phyloP scores from a whole-genome alignment of 352 stramenopile species.

The Phytopythium montanum region DNA sequence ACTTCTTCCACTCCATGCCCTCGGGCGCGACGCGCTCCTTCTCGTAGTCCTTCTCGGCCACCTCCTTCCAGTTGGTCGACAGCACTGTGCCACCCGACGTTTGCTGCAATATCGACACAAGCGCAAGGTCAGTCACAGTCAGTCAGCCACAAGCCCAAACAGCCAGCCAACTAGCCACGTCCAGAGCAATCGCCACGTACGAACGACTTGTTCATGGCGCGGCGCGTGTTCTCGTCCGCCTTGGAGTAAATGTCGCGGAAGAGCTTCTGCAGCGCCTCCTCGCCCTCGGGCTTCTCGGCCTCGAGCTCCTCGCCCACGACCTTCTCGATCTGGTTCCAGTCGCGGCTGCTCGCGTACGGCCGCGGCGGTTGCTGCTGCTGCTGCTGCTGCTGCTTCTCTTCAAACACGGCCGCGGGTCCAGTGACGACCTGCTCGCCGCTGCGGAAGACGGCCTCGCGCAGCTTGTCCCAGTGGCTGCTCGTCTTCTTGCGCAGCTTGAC shows the following conservation, averaged over 20 bases:
- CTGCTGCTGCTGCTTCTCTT: constrained; percentile 45
- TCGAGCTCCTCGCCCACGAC: constrained; percentile 77
- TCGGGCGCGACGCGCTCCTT: constrained; percentile 78
- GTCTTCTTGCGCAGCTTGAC: constrained; percentile 79
- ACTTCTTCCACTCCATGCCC: constrained; percentile 92
- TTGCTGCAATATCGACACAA: constrained; percentile 61
- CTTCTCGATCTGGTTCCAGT: constrained; percentile 89
- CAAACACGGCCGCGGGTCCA: constrained; percentile 52
- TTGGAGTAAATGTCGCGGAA: constrained; percentile 93
- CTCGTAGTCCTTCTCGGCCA: constrained; percentile 89
- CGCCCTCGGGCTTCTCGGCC: constrained; percentile 86
- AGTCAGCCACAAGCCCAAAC: too few relatives aligned
- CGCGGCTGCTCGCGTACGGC: constrained; percentile 77
- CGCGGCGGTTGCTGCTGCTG: constrained; percentile 45
- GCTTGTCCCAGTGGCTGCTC: constrained; percentile 63
- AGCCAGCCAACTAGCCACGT: background rate
- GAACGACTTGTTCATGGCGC: constrained; percentile 94
- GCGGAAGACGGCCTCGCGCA: constrained; percentile 55
- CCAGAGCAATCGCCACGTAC: constrained; percentile 30
- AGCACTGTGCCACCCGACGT: constrained; percentile 91
- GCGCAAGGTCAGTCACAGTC: background rate
- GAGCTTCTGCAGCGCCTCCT: constrained; percentile 90
- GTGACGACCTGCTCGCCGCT: constrained; percentile 41
- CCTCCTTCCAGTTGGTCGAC: constrained; percentile 91
- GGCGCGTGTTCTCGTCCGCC: constrained; percentile 86